Conservation (phyloP, 768 basidiomycete genomes). For the Cytidiella melzeri region DNA sequence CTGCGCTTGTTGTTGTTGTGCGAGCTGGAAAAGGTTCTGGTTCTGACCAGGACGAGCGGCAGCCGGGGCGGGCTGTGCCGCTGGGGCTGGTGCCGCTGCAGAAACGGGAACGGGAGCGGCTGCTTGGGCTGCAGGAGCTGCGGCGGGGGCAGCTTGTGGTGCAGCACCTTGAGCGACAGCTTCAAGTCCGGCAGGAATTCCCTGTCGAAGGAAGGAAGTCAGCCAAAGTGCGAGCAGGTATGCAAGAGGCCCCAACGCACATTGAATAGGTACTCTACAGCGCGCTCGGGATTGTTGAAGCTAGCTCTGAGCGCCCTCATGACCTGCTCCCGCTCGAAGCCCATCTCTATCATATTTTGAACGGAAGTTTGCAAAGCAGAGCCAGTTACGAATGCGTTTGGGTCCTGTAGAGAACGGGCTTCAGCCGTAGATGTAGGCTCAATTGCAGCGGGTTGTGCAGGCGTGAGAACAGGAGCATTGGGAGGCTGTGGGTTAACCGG, state of each 20-base stretch:
- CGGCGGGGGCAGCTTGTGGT: slow-evolving; percentile 26
- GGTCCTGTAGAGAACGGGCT: slow-evolving; percentile 37
- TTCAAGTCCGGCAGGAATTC: slow-evolving; percentile 69
- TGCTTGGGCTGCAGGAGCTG: slow-evolving; percentile 32
- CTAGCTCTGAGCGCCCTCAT: slow-evolving; percentile 82
- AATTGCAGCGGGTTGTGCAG: slow-evolving; percentile 27
- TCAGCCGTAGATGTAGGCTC: slow-evolving; percentile 25
- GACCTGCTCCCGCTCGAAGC: slow-evolving; percentile 83
- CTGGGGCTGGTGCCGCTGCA: slow-evolving; percentile 30
- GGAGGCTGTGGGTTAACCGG: slow-evolving; percentile 31
- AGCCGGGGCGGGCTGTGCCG: slow-evolving; percentile 15
- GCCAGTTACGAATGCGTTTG: slow-evolving; percentile 69
- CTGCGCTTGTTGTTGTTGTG: slow-evolving; percentile 50
- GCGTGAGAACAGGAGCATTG: slow-evolving; percentile 26
- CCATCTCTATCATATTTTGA: slow-evolving; percentile 88
- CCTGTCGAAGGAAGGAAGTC: slow-evolving; percentile 36
- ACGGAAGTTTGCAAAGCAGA: slow-evolving; percentile 70
- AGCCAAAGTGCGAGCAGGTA: not conserved
- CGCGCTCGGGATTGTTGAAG: slow-evolving; percentile 96
- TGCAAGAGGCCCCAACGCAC: slow-evolving; percentile 46
- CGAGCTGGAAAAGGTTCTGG: slow-evolving; percentile 41
- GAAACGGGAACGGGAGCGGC: slow-evolving; percentile 32
- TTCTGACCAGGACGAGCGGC: slow-evolving; percentile 13
- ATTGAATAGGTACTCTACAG: slow-evolving; percentile 95
- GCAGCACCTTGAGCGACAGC: slow-evolving; percentile 39